Evolutionary conservation across 164 flowering plant genomes (phyloP).

Genomic region (Nelumbo lutea): DNA sequence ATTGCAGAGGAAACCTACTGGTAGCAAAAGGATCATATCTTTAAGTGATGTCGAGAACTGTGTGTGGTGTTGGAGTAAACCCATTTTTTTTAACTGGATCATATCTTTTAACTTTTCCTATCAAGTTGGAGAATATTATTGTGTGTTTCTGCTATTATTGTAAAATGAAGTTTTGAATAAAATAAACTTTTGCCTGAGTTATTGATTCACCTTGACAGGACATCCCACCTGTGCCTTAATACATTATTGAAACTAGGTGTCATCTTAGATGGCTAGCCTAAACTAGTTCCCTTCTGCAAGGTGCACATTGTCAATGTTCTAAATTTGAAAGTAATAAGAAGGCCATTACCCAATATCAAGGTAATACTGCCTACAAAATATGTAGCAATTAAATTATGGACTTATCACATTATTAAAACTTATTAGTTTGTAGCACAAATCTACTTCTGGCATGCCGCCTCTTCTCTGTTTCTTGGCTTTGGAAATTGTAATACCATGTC

Average conservation of each 20-base stretch:
- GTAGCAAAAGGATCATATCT: no score
- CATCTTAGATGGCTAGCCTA: not conserved
- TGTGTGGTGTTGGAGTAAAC: no score
- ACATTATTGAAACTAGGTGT: not conserved
- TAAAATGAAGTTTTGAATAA: no score
- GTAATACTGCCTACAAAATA: not conserved
- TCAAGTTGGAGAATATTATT: no score
- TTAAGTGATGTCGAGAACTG: no score
- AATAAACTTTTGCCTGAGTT: no score
- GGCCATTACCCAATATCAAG: not conserved
- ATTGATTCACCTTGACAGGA: no score
- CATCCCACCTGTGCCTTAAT: not conserved
- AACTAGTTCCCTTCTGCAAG: not conserved
- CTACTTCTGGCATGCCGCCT: not conserved
- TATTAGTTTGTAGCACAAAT: not conserved
- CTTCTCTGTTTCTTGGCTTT: not conserved
- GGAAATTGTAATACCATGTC: not conserved
- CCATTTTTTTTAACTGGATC: no score
- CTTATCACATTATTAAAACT: not conserved
- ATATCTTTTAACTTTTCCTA: no score
- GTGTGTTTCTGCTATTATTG: not conserved
- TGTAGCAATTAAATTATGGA: not conserved
- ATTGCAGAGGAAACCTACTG: no score
- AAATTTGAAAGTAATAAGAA: no score
- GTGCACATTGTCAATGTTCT: no score